A percentile compares a stretch with the other conserved stretches of the same genome.
Evolutionary conservation across 1,139 yeast genomes (phyloP).

Genomic region (Arxiozyma telluris): DNA sequence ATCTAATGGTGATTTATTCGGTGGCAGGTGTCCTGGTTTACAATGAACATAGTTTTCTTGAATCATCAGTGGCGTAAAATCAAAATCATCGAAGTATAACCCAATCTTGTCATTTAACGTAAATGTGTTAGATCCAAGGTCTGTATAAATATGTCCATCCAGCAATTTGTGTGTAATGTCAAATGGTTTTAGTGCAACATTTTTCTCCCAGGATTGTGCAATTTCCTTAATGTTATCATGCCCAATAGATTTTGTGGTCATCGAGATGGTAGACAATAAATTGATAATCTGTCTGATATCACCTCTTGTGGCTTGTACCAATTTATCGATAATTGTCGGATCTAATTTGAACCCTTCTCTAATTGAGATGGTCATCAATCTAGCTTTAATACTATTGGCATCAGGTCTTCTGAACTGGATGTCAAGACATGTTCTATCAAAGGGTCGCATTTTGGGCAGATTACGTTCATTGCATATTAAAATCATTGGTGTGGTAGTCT

Average conservation of each 20-base stretch:
- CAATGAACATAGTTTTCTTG: slow-evolving; percentile 84
- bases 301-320: slow-evolving; percentile 76
- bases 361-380: slow-evolving; percentile 85
- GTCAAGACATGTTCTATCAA: slow-evolving; percentile 78
- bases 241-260: slow-evolving; percentile 56
- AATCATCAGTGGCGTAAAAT: slow-evolving; percentile 89
- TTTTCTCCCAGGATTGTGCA: slow-evolving; percentile 75
- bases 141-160: slow-evolving; percentile 51
- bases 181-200: slow-evolving; percentile 83
- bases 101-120: slow-evolving; percentile 77
- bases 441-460: slow-evolving; percentile 91
- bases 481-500: slow-evolving; percentile 82
- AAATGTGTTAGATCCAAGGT: slow-evolving; percentile 38
- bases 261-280: slow-evolving; percentile 73
- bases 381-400: slow-evolving; percentile 67
- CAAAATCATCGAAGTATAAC: slow-evolving; percentile 88
- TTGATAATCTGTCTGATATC: slow-evolving; percentile 95
- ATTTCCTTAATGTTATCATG: slow-evolving; percentile 44
- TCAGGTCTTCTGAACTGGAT: slow-evolving; percentile 84
- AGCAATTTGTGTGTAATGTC: slow-evolving; percentile 74
- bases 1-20: slow-evolving; percentile 43
- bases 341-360: slow-evolving; percentile 77
- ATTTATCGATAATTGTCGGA: slow-evolving; percentile 70
- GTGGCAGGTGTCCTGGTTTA: slow-evolving; percentile 40
- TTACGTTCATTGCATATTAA: slow-evolving; percentile 89